These are phyloP conservation scores for Phaeosphaeria sp. DNA, from an alignment of 2,329 filamentous ascomycete genomes.

Conservation along the genomic window DNA sequence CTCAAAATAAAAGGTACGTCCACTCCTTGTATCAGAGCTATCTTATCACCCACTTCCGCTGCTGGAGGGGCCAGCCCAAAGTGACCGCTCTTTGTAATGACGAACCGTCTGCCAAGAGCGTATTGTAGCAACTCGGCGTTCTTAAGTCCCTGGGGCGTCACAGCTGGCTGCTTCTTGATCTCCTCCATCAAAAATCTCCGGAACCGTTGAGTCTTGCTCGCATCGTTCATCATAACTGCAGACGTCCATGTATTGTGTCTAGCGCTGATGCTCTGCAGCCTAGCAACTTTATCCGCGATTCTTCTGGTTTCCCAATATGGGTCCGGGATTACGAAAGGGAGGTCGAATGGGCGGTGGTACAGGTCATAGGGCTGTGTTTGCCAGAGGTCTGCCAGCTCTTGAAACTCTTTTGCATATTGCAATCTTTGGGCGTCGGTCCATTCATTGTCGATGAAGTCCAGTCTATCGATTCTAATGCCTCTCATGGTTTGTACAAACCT, in stretches of 20 bases:
- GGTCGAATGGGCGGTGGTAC: background rate
- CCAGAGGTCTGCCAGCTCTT: background rate
- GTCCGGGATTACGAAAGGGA: background rate
- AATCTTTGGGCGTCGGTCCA: background rate
- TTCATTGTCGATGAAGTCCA: background rate
- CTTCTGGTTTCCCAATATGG: background rate
- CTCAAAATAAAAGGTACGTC: slow-evolving; percentile 3
- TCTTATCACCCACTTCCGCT: background rate
- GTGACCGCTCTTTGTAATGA: background rate
- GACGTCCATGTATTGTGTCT: background rate
- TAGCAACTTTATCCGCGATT: background rate
- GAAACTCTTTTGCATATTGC: background rate
- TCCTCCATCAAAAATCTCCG: background rate
- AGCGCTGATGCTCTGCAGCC: background rate
- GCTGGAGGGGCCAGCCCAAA: background rate
- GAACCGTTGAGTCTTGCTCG: background rate
- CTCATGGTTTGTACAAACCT: background rate
- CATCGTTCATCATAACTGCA: background rate
- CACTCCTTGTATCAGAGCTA: background rate
- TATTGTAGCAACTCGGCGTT: background rate
- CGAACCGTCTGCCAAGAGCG: slow-evolving; percentile 3
- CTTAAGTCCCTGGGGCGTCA: background rate
- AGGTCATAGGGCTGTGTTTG: background rate
- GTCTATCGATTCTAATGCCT: background rate
- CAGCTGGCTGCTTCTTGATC: background rate